Base-by-base conservation (phyloP, 2,329 filamentous ascomycete genomes). In the Tricladium varicosporioides region DNA sequence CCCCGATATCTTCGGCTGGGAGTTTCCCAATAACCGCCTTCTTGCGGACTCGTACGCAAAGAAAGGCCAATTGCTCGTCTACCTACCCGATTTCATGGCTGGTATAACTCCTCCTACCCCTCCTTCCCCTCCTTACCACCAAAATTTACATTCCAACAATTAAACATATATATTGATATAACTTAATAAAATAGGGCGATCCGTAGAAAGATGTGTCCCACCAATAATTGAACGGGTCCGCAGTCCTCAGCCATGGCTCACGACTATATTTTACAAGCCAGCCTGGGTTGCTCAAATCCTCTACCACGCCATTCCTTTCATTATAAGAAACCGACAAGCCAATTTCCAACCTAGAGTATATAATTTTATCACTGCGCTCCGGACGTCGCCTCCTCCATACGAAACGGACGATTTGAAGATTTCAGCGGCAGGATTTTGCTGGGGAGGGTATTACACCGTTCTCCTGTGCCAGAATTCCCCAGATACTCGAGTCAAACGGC, bases 341-440 rank as follows among this genome's bases (percentile, higher is more conserved):
- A 57, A 70, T 61, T 55, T 65, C 50, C 60, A 67, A 59, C 70
- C 76, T 4, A 65, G 73, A 15, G 64, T 79, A 46, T 59, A 69
- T 42, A 40, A 62, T 44, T 78, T 76, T 62, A 68, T 79, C 57
- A 56, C 64, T 36, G 61, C 65, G 2, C 62, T 78, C 5, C 72
- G 73, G 14, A 65, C 67, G 8, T 63, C 56, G 9, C 56, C 62
- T 8, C 58, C 66, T 8, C 65, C 66, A 13, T 67, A 62, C 54
- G 51, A 53, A 54, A 65, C 67, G n/a, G 56, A 67, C 15, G 56
- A 65, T 13, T 65, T 74, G 5, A 76, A 75, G 55, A 70, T 86
- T 47, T 82, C 77, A 18, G 79, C 75, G 0, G 80, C 80, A 0
- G 85, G 84, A 0, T 86, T 84, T 71, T 86, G 82, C 73, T 87